Percentiles rank a stretch among this genome's conserved stretches.
Conservation (phyloP, 129 eudicot species). For the Helichrysum umbraculigerum region DNA sequence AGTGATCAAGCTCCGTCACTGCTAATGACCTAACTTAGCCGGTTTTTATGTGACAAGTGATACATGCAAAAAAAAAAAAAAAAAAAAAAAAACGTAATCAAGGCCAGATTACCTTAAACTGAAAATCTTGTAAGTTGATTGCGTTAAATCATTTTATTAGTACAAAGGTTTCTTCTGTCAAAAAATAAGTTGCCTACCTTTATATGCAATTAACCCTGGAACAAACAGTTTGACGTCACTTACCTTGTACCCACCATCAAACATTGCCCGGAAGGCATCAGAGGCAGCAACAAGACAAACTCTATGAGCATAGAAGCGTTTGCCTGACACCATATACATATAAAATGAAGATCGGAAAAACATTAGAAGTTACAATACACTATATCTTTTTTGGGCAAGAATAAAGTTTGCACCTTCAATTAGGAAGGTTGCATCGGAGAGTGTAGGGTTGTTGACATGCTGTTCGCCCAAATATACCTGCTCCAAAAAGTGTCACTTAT, state of each 20-base stretch:
- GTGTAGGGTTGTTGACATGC: conserved; percentile 68
- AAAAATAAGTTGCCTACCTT: too few relatives aligned
- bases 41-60: background rate
- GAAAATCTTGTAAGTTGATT: too few relatives aligned
- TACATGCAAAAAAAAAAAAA: background rate
- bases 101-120: too few relatives aligned
- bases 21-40: too few relatives aligned
- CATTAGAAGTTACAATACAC: background rate
- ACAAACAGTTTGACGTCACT: background rate
- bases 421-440: conserved; percentile 75
- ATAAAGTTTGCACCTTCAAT: conserved; percentile 46
- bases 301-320: conserved; percentile 65
- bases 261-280: conserved; percentile 75
- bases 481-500: conserved; percentile 14
- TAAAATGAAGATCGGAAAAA: background rate
- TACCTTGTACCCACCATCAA: conserved; percentile 71
- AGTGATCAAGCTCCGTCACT: too few relatives aligned
- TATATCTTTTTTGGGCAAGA: background rate
- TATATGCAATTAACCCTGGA: too few relatives aligned
- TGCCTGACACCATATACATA: conserved; percentile 32
- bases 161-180: too few relatives aligned
- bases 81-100: background rate
- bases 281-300: conserved; percentile 68
- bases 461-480: conserved; percentile 93
- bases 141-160: too few relatives aligned